Evolutionary conservation across 1,284 basidiomycete species (phyloP), one percentile per base, ranked within the genome.

Genomic region (Mycosarcoma maydis): DNA sequence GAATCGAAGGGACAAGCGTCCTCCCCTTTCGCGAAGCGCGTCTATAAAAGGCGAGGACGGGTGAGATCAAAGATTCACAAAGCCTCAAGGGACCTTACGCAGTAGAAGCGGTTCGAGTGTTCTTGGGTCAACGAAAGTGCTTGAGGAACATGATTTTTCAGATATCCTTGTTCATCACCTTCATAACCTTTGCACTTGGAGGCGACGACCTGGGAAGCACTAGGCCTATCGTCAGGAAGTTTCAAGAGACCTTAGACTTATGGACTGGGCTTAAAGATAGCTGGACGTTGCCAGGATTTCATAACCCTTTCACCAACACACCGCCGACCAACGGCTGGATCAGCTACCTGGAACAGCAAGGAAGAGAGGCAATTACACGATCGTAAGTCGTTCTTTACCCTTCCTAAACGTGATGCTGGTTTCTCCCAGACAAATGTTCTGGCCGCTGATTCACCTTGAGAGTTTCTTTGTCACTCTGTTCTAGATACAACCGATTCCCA

Each of bases 171-270:
- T n/a, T 40, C 38, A 13, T 40, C n/a, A 6, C 14, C 14, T 30
- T 37, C 11, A 10, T 26, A 5, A 27, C n/a, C 6, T 3, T 27
- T 4, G 17, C 14, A 10, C 3, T 34, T 6, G 7, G 10, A 6
- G 16, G 13, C n/a, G 33, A 16, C 10, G 16, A 16, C 10, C 6
- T 34, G 6, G 33, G 33, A 9, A 34, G 10, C 7, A 7, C 33
- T 2, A 23, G 16, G 29, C 19, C 14, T 13, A 33, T 22, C 4
- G 46, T 49, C 1, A 19, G 9, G 8, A 11, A 26, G n/a, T 56
- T 49, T 13, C 16, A 43, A 20, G 54, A 56, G 19, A 56, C 40
- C 2, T 3, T 4, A 0, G 51, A 54, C 13, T 24, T 54, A 13
- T 54, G 51, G 51, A 24, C 9, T 3, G 22, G n/a, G n/a, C 20